Base-by-base conservation (phyloP, 352 stramenopile species). In the Pythium guiyangense region DNA sequence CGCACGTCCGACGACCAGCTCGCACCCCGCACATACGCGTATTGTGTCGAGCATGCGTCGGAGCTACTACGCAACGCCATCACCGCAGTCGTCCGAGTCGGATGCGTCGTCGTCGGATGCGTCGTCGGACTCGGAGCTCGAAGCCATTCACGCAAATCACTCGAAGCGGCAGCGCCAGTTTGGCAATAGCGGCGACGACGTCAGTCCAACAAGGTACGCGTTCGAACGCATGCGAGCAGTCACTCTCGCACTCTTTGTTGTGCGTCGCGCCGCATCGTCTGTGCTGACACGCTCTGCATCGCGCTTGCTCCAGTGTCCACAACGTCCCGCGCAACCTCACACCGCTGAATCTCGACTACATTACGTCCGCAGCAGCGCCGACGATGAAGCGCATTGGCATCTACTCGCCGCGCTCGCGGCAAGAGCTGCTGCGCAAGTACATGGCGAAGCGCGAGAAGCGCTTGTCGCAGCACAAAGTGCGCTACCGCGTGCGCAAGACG, bases 401-500 rank as follows among this genome's bases (percentile, higher is more conserved):
- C 61, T 92, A 88, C 70, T 70, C 78, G 34, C 83, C 83, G 20
- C 70, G 74, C 31, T 74, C 78, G 48, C 77, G 83, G 2, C 76
- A 81, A 46, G 67, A 77, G 59, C 65, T 92, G 60, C 69, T 92
- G 47, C 67, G 69, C 44, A 90, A 84, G 58, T 92, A 90, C 71
- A 92, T 88, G 79, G 63, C 68, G 47, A 92, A 92, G 67, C 79
- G 83, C 40, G 75, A 71, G 25, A 81, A 82, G 55, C 75, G 83
- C 34, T 62, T 92, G 26, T 90, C 74, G n/a, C 83, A 90, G 52
- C 73, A 85, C 62, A 90, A 71, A 50, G 79, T 92, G 50, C 79
- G 79, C 64, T 92, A 90, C 60, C 70, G 80, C 55, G 83, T 92
- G 57, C 79, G 79, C 49, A 92, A 92, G 53, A 89, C 83, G 49